Evolutionary conservation across 495 filamentous ascomycete genomes (phyloP).

Genomic region (Aspergillus affinis): DNA sequence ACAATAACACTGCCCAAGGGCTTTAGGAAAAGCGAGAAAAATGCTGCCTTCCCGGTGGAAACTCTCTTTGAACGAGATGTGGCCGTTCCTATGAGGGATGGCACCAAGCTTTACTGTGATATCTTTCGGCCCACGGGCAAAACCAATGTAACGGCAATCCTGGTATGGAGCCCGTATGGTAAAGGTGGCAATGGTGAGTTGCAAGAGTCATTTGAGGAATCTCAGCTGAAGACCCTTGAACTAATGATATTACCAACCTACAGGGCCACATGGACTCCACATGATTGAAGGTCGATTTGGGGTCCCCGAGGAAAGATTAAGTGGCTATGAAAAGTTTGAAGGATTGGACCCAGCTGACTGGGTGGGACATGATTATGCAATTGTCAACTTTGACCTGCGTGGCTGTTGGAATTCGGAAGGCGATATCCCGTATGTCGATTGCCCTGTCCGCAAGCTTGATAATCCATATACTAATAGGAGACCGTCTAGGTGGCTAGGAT

Average conservation of each 20-base stretch:
- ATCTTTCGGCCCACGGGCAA: not conserved
- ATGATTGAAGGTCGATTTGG: not conserved
- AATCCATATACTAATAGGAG: too few relatives aligned
- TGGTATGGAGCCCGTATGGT: not conserved
- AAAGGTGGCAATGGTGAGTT: not conserved
- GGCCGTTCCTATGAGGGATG: not conserved
- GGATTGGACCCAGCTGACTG: not conserved
- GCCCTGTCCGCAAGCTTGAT: not conserved
- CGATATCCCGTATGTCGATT: not conserved
- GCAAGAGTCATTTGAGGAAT: too few relatives aligned
- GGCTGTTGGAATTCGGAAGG: not conserved
- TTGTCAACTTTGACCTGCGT: not conserved
- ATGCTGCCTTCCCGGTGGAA: not conserved
- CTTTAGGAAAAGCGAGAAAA: not conserved
- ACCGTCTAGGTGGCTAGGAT: too few relatives aligned
- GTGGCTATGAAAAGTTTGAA: not conserved
- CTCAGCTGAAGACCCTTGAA: too few relatives aligned
- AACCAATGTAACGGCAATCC: not conserved
- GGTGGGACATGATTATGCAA: not conserved
- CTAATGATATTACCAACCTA: not conserved
- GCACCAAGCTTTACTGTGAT: not conserved
- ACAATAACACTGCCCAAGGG: not conserved
- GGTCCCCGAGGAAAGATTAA: too few relatives aligned
- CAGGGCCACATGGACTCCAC: not conserved
- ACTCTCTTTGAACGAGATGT: not conserved